phyloP scores from a whole-genome alignment of 108 stramenopile species.

The Schizochytrium sp. region DNA sequence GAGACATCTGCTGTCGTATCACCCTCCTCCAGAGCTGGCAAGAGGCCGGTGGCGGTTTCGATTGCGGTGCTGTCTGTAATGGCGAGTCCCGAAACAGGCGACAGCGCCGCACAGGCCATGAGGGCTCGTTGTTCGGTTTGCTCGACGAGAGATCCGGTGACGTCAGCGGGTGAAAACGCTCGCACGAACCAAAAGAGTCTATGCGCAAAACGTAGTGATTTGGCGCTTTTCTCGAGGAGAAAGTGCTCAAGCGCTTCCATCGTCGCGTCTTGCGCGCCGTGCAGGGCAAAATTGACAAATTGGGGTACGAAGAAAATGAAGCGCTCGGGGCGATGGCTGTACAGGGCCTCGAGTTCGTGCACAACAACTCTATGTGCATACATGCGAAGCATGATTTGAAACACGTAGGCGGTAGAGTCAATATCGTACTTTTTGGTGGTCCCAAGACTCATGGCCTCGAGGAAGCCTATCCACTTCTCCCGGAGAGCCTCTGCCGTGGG shows the following conservation, averaged over 20 bases:
- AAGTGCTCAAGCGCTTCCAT: neutral
- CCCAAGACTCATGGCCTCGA: neutral
- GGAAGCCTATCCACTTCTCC: neutral
- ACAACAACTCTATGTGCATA: conserved; percentile 6
- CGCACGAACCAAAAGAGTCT: neutral
- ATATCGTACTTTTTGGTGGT: neutral
- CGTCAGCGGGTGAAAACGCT: neutral
- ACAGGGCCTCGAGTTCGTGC: neutral
- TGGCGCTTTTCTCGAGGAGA: neutral
- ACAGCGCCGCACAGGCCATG: neutral
- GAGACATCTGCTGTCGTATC: neutral
- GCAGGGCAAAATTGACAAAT: neutral
- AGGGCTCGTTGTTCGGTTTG: neutral
- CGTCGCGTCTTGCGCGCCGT: neutral
- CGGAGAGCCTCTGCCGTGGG: neutral
- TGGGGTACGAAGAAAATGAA: conserved; percentile 12
- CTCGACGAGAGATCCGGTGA: neutral
- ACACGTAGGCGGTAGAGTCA: neutral
- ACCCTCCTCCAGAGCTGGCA: neutral
- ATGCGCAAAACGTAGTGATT: neutral
- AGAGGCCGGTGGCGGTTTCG: neutral
- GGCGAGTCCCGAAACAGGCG: neutral
- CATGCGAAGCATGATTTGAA: neutral
- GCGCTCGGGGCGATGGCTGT: neutral
- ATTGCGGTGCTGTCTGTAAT: neutral